Evolutionary conservation across 345 rosid genomes (phyloP), one percentile per base, ranked within the genome.

Genomic region (Linum tenue): DNA sequence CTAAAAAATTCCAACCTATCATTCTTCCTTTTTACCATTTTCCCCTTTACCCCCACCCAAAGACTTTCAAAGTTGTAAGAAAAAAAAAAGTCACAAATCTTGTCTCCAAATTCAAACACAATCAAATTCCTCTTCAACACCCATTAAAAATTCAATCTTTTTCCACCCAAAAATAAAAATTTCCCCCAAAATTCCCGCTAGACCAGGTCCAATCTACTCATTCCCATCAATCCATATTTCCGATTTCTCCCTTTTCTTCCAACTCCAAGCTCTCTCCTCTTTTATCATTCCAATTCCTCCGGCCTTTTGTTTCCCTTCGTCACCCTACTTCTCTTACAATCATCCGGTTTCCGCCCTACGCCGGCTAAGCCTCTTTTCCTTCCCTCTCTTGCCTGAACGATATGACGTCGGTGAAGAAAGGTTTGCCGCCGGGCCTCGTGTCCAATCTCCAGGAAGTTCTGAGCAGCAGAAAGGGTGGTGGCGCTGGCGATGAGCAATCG

Each of bases 361-460:
- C 31, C 31, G 31, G 31, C 31, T 22, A 22, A 22, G 31, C 31
- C 31, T 0, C 1, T 22, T 22, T 22, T 0, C 31, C 31, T 1
- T 1, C 31, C 31, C 31, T 22, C 31, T 22, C 31, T 22, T 22
- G 31, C 31, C 31, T 22, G 31, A 22, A 22, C 0, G 31, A 22
- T 22, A 22, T 79, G 71, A 79, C 83, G 68, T 80, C 86, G 64
- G 76, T 79, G 60, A 87, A 79, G 74, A 81, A 78, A 68, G 90
- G 81, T 70, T 75, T 90, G 67, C 88, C 97, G 14, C 95, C 96
- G 0, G 92, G 88, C 16, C 80, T 90, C 3, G 92, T 90, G 37
- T 85, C 94, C 39, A 90, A 86, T 80, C 85, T 94, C 65, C 92
- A 94, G 50, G 86, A 90, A 55, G 99, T 82, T 60, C 90, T 94